Conservation (phyloP, 495 filamentous ascomycete species). For the Astrothelium macrocarpum region DNA sequence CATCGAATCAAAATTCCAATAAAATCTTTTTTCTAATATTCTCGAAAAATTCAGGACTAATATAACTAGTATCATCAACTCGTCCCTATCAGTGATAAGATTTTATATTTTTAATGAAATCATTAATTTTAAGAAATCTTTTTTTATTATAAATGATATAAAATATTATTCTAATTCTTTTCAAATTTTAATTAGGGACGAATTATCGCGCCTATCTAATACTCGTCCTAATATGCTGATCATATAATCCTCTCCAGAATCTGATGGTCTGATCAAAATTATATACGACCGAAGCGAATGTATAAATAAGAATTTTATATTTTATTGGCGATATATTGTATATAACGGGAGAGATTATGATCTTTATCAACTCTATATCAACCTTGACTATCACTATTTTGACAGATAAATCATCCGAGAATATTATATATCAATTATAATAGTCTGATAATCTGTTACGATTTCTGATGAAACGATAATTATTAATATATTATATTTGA, state of each 20-base stretch:
- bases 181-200: not conserved
- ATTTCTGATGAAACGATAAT: not conserved
- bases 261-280: not conserved
- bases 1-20: not conserved
- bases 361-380: constrained; percentile 8
- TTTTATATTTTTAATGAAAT: not conserved
- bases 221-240: not conserved
- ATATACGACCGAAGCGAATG: not conserved
- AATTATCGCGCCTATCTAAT: not conserved
- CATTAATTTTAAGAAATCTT: not conserved
- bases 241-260: not conserved
- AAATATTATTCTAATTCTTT: not conserved
- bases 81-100: not conserved
- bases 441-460: not conserved
- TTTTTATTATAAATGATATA: not conserved
- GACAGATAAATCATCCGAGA: constrained; percentile 1
- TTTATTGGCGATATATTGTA: constrained; percentile 7
- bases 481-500: not conserved
- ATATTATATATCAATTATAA: not conserved
- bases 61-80: not conserved
- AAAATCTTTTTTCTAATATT: not conserved
- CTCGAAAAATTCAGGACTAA: not conserved
- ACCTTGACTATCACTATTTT: not conserved
- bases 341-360: constrained; percentile 3
- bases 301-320: not conserved